Conservation (phyloP, 1,139 yeast species). For the Pneumocystis carinii region DNA sequence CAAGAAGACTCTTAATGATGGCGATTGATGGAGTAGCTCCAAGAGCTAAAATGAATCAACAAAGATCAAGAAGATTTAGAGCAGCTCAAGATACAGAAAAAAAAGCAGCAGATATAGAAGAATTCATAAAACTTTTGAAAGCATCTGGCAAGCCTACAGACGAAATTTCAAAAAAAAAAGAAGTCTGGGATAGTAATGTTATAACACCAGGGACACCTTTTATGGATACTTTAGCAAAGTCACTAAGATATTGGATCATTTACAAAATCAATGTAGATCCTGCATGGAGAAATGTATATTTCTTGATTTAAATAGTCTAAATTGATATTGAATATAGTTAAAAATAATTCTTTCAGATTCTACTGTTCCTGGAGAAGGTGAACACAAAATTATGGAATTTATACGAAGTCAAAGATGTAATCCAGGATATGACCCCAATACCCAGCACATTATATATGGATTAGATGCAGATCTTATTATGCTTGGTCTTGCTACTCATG, state of each 20-base stretch:
- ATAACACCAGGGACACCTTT: constrained; percentile 98
- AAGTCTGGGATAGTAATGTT: constrained; percentile 76
- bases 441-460: constrained; percentile 92
- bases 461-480: constrained; percentile 94
- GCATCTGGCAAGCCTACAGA: constrained; percentile 27
- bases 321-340: constrained; percentile 21
- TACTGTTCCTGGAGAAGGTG: constrained; percentile 99
- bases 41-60: constrained; percentile 98
- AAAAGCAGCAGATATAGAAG: constrained; percentile 24
- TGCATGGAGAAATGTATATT: constrained; percentile 57
- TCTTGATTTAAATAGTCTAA: background rate
- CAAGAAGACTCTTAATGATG: constrained; percentile 72
- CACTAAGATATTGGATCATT: constrained; percentile 78
- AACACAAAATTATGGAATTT: constrained; percentile 92
- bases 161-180: constrained; percentile 31
- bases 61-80: constrained; percentile 90
- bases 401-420: constrained; percentile 70
- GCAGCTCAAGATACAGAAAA: constrained; percentile 84
- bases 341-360: constrained; percentile 84
- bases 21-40: constrained; percentile 99
- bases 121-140: constrained; percentile 35
- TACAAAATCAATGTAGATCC: constrained; percentile 81
- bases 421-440: constrained; percentile 62
- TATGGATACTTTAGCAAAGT: constrained; percentile 77
- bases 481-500: constrained; percentile 93